phyloP scores from a whole-genome alignment of 768 basidiomycete genomes.

The Psilocybe sp. region DNA sequence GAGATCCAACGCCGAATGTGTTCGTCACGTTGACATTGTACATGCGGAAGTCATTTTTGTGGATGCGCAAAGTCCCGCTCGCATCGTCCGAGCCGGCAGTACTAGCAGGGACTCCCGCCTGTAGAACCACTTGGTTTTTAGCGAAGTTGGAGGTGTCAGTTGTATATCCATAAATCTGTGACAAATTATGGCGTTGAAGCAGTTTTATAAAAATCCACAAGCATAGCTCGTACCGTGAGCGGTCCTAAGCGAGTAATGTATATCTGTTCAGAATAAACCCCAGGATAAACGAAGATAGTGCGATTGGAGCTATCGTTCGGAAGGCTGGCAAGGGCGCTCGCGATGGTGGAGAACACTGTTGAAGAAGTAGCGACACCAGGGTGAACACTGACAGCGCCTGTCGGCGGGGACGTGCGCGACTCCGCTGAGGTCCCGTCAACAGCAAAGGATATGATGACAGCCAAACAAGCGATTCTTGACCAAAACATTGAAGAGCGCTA shows the following conservation, averaged over 20 bases:
- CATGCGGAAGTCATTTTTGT: conserved; percentile 44
- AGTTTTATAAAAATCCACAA: no score
- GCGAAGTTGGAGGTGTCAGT: conserved; percentile 34
- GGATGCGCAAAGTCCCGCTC: conserved; percentile 45
- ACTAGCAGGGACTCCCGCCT: conserved; percentile 31
- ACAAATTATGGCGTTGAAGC: neutral
- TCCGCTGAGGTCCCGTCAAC: conserved; percentile 4
- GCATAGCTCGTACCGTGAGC: conserved; percentile 26
- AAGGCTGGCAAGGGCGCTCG: conserved; percentile 38
- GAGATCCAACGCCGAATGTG: conserved; percentile 39
- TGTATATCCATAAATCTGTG: conserved; percentile 43
- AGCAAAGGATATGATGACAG: no score
- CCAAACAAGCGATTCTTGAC: no score
- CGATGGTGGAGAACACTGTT: conserved; percentile 37
- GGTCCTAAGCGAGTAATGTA: conserved; percentile 41
- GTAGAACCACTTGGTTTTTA: conserved; percentile 38
- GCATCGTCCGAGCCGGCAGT: conserved; percentile 44
- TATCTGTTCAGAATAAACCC: conserved; percentile 43
- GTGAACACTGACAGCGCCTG: conserved; percentile 40
- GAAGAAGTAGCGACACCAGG: conserved; percentile 31
- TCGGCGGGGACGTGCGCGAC: conserved; percentile 39
- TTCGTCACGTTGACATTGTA: conserved; percentile 53
- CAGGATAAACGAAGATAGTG: conserved; percentile 45
- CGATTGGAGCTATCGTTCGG: conserved; percentile 35
- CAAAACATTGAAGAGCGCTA: no score